These are phyloP conservation scores for Xylariaceae sp. DNA, from an alignment of 2,329 filamentous ascomycete species.

Conservation along the genomic window DNA sequence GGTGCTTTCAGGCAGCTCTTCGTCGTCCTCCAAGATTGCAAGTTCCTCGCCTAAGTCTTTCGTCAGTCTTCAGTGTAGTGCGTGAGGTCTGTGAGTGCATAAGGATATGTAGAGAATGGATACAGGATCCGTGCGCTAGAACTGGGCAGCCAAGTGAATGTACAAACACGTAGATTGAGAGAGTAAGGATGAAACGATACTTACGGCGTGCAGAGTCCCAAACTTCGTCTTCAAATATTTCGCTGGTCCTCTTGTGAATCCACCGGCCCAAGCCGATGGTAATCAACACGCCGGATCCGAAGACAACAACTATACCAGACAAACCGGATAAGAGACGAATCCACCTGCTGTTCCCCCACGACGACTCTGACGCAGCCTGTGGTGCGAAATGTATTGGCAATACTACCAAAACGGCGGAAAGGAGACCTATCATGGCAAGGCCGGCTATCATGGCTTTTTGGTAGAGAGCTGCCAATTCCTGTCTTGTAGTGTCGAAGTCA, in stretches of 20 bases:
- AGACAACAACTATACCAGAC: conserved; percentile 23
- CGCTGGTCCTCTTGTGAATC: conserved; percentile 57
- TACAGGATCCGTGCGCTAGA: too few species aligned
- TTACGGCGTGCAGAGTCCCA: conserved; percentile 60
- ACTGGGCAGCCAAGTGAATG: too few species aligned
- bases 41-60: conserved; percentile 37
- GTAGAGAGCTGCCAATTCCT: conserved; percentile 30
- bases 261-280: conserved; percentile 52
- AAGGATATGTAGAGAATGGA: too few species aligned
- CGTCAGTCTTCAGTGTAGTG: too few species aligned
- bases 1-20: conserved; percentile 59
- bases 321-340: conserved; percentile 18
- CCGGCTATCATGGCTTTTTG: conserved; percentile 35
- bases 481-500: conserved; percentile 40
- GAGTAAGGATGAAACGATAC: too few species aligned
- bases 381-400: conserved; percentile 21
- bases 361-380: neutral
- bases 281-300: conserved; percentile 26
- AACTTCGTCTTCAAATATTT: conserved; percentile 63
- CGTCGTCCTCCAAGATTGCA: conserved; percentile 36
- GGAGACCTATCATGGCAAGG: conserved; percentile 31
- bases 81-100: too few species aligned
- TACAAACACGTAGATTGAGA: too few species aligned
- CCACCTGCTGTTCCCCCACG: conserved; percentile 1
- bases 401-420: conserved; percentile 23